Conservation (phyloP, 192 early-diverging fungal species). For the Entomortierella beljakovae region DNA sequence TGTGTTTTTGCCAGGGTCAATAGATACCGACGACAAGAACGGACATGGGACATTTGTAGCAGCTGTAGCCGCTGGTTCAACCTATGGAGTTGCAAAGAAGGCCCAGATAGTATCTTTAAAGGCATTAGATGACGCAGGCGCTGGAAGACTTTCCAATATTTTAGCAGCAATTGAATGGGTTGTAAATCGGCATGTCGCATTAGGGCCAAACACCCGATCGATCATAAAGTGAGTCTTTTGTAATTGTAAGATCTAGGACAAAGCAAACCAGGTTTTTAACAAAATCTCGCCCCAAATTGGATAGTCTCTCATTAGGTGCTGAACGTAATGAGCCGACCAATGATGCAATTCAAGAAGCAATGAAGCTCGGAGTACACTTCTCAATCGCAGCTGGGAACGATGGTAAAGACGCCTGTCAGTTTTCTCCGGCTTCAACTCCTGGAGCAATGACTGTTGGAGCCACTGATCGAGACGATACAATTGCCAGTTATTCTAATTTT, state of each 20-base stretch:
- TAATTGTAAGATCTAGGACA: slow-evolving; percentile 43
- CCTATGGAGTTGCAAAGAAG: slow-evolving; percentile 71
- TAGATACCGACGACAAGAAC: slow-evolving; percentile 53
- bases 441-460: slow-evolving; percentile 71
- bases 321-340: slow-evolving; percentile 60
- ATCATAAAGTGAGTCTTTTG: slow-evolving; percentile 60
- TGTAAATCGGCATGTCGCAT: slow-evolving; percentile 53
- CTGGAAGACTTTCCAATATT: slow-evolving; percentile 60
- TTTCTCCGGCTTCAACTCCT: slow-evolving; percentile 65
- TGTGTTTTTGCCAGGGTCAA: slow-evolving; percentile 50
- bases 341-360: slow-evolving; percentile 60
- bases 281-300: background rate
- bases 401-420: slow-evolving; percentile 65
- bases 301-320: slow-evolving; percentile 66
- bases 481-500: slow-evolving; percentile 67
- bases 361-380: slow-evolving; percentile 62
- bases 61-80: slow-evolving; percentile 61
- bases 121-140: slow-evolving; percentile 60
- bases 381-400: slow-evolving; percentile 71
- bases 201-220: slow-evolving; percentile 26
- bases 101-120: slow-evolving; percentile 66
- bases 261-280: slow-evolving; percentile 43
- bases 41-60: slow-evolving; percentile 76
- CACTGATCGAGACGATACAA: slow-evolving; percentile 67
- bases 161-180: slow-evolving; percentile 65